phyloP scores from a whole-genome alignment of 2,329 filamentous ascomycete species.

The Fusarium scirpi region DNA sequence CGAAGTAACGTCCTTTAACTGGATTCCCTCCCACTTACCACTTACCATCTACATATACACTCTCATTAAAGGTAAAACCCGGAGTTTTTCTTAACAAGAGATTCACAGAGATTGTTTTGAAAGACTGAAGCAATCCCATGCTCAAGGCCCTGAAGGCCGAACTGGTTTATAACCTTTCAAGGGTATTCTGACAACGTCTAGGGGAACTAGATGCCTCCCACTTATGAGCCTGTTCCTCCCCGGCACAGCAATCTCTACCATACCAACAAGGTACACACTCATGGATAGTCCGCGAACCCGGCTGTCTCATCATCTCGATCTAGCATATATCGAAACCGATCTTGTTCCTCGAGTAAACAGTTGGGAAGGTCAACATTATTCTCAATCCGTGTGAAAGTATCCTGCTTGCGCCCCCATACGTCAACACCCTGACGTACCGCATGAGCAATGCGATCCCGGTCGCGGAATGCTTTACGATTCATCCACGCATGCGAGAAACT shows the following conservation, averaged over 20 bases:
- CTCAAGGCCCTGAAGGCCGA: not conserved
- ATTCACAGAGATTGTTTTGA: not conserved
- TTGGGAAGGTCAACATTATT: constrained; percentile 65
- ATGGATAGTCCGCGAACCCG: constrained; percentile 62
- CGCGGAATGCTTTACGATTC: constrained; percentile 62
- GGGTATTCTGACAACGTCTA: constrained; percentile 7
- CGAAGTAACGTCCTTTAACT: not conserved
- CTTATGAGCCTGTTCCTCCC: not conserved
- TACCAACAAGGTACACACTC: constrained; percentile 2
- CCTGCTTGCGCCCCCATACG: constrained; percentile 63
- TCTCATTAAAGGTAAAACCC: not conserved
- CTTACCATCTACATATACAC: not conserved
- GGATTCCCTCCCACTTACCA: not conserved
- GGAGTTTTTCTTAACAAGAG: not conserved
- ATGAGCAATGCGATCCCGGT: constrained; percentile 62
- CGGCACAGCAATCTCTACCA: not conserved
- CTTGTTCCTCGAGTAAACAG: constrained; percentile 56
- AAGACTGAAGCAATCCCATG: not conserved
- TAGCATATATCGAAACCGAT: constrained; percentile 60
- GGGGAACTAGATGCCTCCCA: not conserved
- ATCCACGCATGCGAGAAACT: constrained; percentile 67
- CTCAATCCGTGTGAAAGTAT: constrained; percentile 63
- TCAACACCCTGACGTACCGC: constrained; percentile 65
- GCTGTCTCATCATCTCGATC: constrained; percentile 60
- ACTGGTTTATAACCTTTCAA: not conserved